Base-by-base conservation (phyloP, 2,329 filamentous ascomycete genomes). In the Shiraia bambusicola region DNA sequence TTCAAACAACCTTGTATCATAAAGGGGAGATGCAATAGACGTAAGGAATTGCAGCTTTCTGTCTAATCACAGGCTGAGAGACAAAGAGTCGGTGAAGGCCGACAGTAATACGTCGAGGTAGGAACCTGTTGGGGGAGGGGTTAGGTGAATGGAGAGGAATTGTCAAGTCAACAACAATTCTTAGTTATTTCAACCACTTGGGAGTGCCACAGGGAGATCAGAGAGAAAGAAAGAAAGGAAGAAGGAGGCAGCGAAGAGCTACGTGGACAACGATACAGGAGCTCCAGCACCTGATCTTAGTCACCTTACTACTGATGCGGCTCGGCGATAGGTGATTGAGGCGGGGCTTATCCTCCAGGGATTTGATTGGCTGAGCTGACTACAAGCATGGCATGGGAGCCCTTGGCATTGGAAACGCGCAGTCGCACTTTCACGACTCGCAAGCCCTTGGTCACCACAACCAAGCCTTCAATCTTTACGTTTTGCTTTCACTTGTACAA, bases 341-440 rank as follows among this genome's bases (percentile, higher is more conserved):
- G 58, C 52, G 54, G 54, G 49, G 50, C 58, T 65, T 65, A 66
- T 64, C 61, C 42, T 34, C 34, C 34, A 40, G 42, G 28, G 27
- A 40, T 29, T n/a, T 42, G 34, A 48, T 47, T 52, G 54, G 43
- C 53, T 54, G 51, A 51, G 55, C 56, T 54, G 60, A 49, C 52
- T 58, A 47, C 57, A 42, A 57, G 52, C 39, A 45, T 49, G 49
- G n/a, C n/a, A n/a, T n/a, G 42, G 29, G 25, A 26, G 24, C 33
- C 34, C 53, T 56, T 56, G 58, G 51, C 54, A 40, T 54, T 51
- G 55, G 54, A 51, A 49, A 42, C 46, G 56, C 44, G 40, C 50
- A 31, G 38, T 28, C 40, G 22, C 27, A 35, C 38, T 34, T 49
- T 44, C 49, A 45, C 41, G 47, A 44, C 30, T 11, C 25, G 37